Base-by-base conservation (phyloP, 371 early-diverging fungal genomes). In the Rozella allomycis region DNA sequence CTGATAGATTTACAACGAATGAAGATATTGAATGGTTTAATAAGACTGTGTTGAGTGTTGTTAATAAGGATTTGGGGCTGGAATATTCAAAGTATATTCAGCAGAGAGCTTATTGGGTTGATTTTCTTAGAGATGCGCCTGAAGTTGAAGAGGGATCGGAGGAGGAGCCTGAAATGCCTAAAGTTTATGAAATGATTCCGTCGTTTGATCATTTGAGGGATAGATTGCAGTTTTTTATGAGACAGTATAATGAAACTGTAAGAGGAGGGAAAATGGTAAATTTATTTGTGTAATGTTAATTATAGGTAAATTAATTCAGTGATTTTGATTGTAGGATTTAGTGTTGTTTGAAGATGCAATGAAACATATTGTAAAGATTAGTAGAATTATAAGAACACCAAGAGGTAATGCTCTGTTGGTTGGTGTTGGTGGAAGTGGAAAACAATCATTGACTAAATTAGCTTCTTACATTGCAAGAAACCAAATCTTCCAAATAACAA, bases 261-360 rank as follows among this genome's bases (percentile, higher is more conserved):
- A 49, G 66, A 17, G 66, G 68, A 7, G 49, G 61, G 3, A 56
- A 56, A 33, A 62, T 67, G 66, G n/a, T n/a, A n/a, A n/a, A n/a
- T n/a, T n/a, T n/a, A n/a, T n/a, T n/a, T n/a, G n/a, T n/a, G n/a
- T n/a, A n/a, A n/a, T n/a, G n/a, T n/a, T n/a, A n/a, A n/a, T n/a
- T n/a, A n/a, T n/a, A n/a, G n/a, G n/a, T n/a, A n/a, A n/a, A n/a
- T n/a, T n/a, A n/a, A n/a, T n/a, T n/a, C n/a, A n/a, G n/a, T n/a
- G n/a, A n/a, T n/a, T n/a, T n/a, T n/a, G n/a, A n/a, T n/a, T n/a
- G n/a, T n/a, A n/a, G n/a, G 60, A 67, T 40, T 46, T 67, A 7
- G 68, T 67, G 23, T 46, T 67, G 9, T 67, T 67, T 34, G 68
- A 67, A 32, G 68, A 67, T 37, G 68, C 68, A 17, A 67, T 67